These are phyloP conservation scores for Arthrobotrys musiformis DNA, from an alignment of 2,329 filamentous ascomycete genomes.

Conservation along the genomic window DNA sequence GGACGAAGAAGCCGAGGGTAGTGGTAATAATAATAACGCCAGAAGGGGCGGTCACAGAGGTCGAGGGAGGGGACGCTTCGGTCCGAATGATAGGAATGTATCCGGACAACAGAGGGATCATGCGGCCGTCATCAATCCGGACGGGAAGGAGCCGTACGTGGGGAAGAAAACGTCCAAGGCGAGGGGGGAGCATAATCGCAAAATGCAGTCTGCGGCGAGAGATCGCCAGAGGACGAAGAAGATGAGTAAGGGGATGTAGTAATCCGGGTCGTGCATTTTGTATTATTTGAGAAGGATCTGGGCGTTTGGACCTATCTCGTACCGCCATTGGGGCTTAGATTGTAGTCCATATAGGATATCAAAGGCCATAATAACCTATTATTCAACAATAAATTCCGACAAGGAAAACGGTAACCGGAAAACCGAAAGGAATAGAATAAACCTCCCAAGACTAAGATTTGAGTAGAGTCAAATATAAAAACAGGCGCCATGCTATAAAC, in stretches of 20 bases:
- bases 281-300: too few relatives aligned
- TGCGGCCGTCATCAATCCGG: slow-evolving; percentile 21
- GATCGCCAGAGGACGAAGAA: slow-evolving; percentile 50
- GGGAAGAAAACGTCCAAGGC: slow-evolving; percentile 50
- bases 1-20: slow-evolving; percentile 10
- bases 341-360: too few relatives aligned
- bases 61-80: neutral
- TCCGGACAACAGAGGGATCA: slow-evolving; percentile 32
- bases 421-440: neutral
- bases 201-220: slow-evolving; percentile 45
- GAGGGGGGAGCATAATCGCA: slow-evolving; percentile 47
- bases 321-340: too few relatives aligned
- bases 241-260: slow-evolving; percentile 43
- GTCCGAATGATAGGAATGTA: slow-evolving; percentile 47
- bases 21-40: neutral
- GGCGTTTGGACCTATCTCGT: too few relatives aligned
- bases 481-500: neutral
- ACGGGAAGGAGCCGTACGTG: slow-evolving; percentile 28
- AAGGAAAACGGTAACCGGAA: neutral
- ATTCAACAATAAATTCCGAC: too few relatives aligned
- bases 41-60: neutral
- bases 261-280: too few relatives aligned
- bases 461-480: slow-evolving; percentile 1
- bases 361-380: too few relatives aligned
- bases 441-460: neutral